A percentile compares a stretch with the other conserved stretches of the same genome.
Conservation (phyloP, 768 basidiomycete species). For the Neoboletus subvelutipes region DNA sequence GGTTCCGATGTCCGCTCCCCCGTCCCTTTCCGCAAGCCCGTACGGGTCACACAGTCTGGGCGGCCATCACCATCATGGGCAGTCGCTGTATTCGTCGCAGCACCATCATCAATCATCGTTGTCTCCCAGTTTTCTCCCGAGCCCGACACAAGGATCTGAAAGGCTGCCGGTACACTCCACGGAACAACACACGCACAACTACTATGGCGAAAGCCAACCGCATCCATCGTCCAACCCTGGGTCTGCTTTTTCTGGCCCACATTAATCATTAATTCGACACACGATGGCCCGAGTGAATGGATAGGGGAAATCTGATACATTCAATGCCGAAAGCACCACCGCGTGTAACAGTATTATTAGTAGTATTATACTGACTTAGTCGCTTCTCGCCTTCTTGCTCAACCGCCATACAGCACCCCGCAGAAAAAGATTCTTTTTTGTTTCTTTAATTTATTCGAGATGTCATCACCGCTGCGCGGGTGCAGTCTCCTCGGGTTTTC, state of each 20-base stretch:
- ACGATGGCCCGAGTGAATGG: constrained; percentile 6
- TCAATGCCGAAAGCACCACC: constrained; percentile 20
- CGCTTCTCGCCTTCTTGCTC: constrained; percentile 32
- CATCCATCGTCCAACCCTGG: constrained; percentile 29
- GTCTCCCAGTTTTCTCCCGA: constrained; percentile 30
- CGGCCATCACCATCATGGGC: constrained; percentile 28
- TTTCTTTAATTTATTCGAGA: constrained; percentile 20
- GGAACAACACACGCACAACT: constrained; percentile 28
- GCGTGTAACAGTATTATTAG: constrained; percentile 36
- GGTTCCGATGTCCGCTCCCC: constrained; percentile 53
- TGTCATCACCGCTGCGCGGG: constrained; percentile 22
- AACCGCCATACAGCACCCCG: constrained; percentile 16
- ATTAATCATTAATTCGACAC: constrained; percentile 27
- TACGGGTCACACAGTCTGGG: constrained; percentile 29
- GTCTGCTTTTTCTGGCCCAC: constrained; percentile 31
- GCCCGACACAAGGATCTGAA: constrained; percentile 31
- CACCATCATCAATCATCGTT: constrained; percentile 31
- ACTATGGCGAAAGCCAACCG: constrained; percentile 31
- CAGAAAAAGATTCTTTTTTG: constrained; percentile 22
- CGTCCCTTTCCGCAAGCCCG: constrained; percentile 45
- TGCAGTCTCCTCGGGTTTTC: constrained; percentile 24
- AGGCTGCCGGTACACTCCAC: constrained; percentile 27
- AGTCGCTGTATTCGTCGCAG: constrained; percentile 33
- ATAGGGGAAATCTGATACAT: constrained; percentile 23
- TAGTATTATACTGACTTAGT: constrained; percentile 37